Conservation (phyloP, 2,329 filamentous ascomycete genomes). For the Diaporthe capsici region DNA sequence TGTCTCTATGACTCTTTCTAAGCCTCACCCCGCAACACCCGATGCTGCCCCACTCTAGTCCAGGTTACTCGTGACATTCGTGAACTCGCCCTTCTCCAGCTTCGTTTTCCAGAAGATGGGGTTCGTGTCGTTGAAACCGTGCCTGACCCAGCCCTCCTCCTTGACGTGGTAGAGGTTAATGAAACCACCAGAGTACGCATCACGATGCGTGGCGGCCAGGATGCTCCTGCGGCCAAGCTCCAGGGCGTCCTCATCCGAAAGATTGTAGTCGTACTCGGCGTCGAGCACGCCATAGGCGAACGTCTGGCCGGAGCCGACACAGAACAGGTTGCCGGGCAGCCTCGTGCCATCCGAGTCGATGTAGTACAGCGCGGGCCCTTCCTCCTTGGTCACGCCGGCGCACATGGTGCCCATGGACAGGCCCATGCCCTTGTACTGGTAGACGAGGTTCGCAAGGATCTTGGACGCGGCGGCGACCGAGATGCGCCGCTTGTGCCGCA, state of each 20-base stretch:
- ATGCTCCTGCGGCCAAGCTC: constrained; percentile 94
- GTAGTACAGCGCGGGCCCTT: constrained; percentile 98
- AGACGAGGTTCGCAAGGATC: constrained; percentile 98
- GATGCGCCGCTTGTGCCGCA: constrained; percentile 98
- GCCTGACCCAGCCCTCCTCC: constrained; percentile 98
- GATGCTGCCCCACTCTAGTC: constrained; percentile 56
- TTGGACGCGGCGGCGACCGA: constrained; percentile 97
- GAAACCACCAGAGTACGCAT: constrained; percentile 98
- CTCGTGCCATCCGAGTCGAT: constrained; percentile 98
- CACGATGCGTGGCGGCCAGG: constrained; percentile 93
- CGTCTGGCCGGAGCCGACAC: constrained; percentile 97
- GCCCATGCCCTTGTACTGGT: constrained; percentile 99
- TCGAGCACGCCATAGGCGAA: constrained; percentile 99
- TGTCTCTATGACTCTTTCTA: constrained; percentile 1
- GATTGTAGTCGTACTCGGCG: constrained; percentile 92
- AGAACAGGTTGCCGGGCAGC: constrained; percentile 95
- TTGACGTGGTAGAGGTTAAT: constrained; percentile 99
- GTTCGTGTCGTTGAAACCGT: constrained; percentile 98
- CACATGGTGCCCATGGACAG: constrained; percentile 99
- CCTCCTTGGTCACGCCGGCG: constrained; percentile 93
- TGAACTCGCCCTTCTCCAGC: constrained; percentile 98
- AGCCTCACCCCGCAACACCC: neutral
- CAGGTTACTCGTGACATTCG: constrained; percentile 87
- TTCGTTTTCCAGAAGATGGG: constrained; percentile 99
- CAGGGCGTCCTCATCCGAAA: constrained; percentile 88